A percentile compares a stretch with the other conserved stretches of the same genome.
These are phyloP conservation scores for Pestalotiopsis sp. DNA, from an alignment of 2,329 filamentous ascomycete genomes.

Conservation along the genomic window DNA sequence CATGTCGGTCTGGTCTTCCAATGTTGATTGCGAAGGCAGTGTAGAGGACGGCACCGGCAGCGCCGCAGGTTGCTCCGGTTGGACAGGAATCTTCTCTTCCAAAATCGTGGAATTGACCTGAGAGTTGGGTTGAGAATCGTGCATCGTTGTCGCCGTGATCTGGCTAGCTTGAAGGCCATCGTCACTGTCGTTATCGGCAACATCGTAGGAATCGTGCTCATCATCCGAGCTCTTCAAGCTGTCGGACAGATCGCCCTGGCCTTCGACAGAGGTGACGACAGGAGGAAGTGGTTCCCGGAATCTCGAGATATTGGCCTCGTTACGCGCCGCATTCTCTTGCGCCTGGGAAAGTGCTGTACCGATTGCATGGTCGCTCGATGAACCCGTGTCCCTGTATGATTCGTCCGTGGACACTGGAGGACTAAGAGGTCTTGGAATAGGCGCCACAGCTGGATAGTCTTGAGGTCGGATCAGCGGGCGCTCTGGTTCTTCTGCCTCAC, in stretches of 20 bases:
- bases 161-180: slow-evolving; percentile 21
- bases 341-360: slow-evolving; percentile 60
- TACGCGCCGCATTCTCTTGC: slow-evolving; percentile 44
- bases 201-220: slow-evolving; percentile 34
- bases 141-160: slow-evolving; percentile 20
- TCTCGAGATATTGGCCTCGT: slow-evolving; percentile 58
- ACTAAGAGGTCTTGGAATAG: slow-evolving; percentile 25
- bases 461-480: slow-evolving; percentile 60
- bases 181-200: slow-evolving; percentile 19
- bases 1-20: not conserved
- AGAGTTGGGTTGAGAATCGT: slow-evolving; percentile 21
- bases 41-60: slow-evolving; percentile 3
- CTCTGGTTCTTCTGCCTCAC: slow-evolving; percentile 57
- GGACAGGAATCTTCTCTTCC: slow-evolving; percentile 20
- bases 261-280: slow-evolving; percentile 71
- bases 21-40: not conserved
- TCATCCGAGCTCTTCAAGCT: slow-evolving; percentile 47
- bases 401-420: slow-evolving; percentile 26
- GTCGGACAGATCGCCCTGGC: slow-evolving; percentile 65
- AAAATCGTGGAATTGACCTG: slow-evolving; percentile 15
- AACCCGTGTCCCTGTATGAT: slow-evolving; percentile 40
- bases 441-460: slow-evolving; percentile 36
- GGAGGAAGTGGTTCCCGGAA: slow-evolving; percentile 70
- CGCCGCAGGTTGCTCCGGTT: slow-evolving; percentile 10
- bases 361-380: slow-evolving; percentile 63